Evolutionary conservation across 257 asterid species (phyloP).

Genomic region (Voacanga thouarsii): DNA sequence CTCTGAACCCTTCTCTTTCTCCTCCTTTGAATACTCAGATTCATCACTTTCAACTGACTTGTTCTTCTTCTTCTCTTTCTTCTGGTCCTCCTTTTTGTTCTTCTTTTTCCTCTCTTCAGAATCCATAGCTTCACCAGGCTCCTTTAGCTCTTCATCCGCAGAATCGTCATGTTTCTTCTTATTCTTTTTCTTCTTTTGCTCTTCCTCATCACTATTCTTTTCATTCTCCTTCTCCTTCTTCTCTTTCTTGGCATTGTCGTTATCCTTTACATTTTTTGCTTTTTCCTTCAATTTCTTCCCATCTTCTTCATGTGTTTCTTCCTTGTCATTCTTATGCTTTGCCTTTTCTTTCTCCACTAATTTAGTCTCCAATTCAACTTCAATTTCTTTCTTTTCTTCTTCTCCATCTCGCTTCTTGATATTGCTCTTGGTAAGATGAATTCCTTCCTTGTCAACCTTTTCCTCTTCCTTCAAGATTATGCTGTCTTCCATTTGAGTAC

Average conservation of each 20-base stretch:
- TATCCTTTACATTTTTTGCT: conserved; percentile 18
- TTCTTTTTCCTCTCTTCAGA: background rate
- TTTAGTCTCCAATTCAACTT: conserved; percentile 39
- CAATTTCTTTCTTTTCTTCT: conserved; percentile 40
- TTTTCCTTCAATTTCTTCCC: conserved; percentile 17
- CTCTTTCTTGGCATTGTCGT: conserved; percentile 17
- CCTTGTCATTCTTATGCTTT: conserved; percentile 15
- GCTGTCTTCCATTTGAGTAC: conserved; percentile 34
- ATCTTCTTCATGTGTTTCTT: conserved; percentile 13
- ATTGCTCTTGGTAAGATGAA: conserved; percentile 40
- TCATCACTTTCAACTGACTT: no score
- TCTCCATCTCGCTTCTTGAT: conserved; percentile 34
- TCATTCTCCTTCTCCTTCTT: conserved; percentile 24
- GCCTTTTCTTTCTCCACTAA: conserved; percentile 32
- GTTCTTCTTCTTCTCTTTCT: conserved; percentile 14
- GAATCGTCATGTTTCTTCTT: conserved; percentile 8
- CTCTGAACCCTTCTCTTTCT: background rate
- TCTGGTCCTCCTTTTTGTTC: no score
- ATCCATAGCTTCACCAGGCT: conserved; percentile 12
- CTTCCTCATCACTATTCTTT: conserved; percentile 3
- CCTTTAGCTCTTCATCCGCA: conserved; percentile 17
- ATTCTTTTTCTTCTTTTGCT: conserved; percentile 11
- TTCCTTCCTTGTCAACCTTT: conserved; percentile 45
- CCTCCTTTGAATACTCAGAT: background rate
- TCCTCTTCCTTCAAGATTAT: conserved; percentile 24